Base-by-base conservation (phyloP, 2,329 filamentous ascomycete genomes). In the Aspergillus brunneoviolaceus region DNA sequence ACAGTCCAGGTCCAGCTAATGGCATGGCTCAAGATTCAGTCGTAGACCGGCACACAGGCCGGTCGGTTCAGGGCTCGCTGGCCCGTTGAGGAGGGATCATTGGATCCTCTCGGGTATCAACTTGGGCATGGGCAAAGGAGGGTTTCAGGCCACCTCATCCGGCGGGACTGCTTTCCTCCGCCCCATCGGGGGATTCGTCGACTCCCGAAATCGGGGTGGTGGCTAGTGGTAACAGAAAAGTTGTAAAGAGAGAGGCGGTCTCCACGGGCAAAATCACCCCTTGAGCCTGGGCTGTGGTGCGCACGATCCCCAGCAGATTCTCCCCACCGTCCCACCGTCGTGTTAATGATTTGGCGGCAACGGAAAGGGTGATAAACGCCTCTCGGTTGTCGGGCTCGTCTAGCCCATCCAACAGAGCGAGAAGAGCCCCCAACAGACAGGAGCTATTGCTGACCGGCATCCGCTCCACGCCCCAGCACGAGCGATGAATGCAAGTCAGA, bases 391-490 rank as follows among this genome's bases (percentile, higher is more conserved):
- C 57, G 2, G 60, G 53, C 9, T 69, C 59, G 7, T 68, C 66
- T 3, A 74, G 59, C 7, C 61, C 54, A 4, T 68, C 66, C 6
- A 74, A 58, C 2, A 74, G 58, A 0, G 64, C 65, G 53, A 74
- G 71, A 19, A 73, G 61, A 1, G 72, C 70, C 1, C 69, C 63
- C 14, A 69, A 65, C 16, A 74, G 61, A 60, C 69, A 74, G 31
- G 74, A 69, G 35, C 72, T 66, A 50, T 70, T 69, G 52, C 63
- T 68, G 7, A 68, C 67, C 4, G 72, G 70, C 59, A 75, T 73
- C 52, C 68, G 69, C 49, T 75, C 71, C 16, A 69, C 59, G 5
- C 69, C 68, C 73, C 74, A 75, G 11, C 65, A 60, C 12, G 66
- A 58, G 19, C 69, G 69, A 55, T 71, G 65, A 27, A 66, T 62